phyloP scores from a whole-genome alignment of 2,329 filamentous ascomycete genomes.

The Cordyceps javanica region DNA sequence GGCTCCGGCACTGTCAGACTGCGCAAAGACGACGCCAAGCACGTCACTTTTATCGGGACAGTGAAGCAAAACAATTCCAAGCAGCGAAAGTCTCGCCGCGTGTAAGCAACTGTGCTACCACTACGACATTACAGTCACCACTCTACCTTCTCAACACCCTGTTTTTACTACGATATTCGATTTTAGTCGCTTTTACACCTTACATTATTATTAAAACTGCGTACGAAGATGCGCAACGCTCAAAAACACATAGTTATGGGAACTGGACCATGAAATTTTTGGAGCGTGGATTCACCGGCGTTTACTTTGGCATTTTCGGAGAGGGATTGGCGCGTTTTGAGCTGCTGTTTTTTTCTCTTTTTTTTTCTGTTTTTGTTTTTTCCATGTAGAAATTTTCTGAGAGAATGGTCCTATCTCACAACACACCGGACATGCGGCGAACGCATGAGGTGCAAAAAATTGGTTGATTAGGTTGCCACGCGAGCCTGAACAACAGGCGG shows the following conservation, averaged over 20 bases:
- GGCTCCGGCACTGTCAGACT: conserved; percentile 40
- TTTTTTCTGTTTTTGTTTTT: background rate
- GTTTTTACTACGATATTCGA: conserved; percentile 24
- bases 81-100: conserved; percentile 25
- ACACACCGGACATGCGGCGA: background rate
- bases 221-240: conserved; percentile 15
- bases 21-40: conserved; percentile 49
- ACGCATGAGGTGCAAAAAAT: conserved; percentile 8
- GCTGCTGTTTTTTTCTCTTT: background rate
- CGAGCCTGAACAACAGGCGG: conserved; percentile 4
- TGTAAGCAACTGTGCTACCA: conserved; percentile 16
- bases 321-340: conserved; percentile 9
- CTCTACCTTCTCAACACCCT: conserved; percentile 16
- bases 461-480: conserved; percentile 9
- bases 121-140: conserved; percentile 5
- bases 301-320: conserved; percentile 13
- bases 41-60: conserved; percentile 49
- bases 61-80: conserved; percentile 35
- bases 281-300: conserved; percentile 12
- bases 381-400: conserved; percentile 7
- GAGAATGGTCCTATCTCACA: conserved; percentile 8
- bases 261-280: conserved; percentile 14
- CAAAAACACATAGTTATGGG: conserved; percentile 13
- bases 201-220: conserved; percentile 14
- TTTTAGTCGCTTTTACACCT: conserved; percentile 22